Evolutionary conservation across 148 eudicot genomes (phyloP).

Genomic region (Pharnaceum exiguum): DNA sequence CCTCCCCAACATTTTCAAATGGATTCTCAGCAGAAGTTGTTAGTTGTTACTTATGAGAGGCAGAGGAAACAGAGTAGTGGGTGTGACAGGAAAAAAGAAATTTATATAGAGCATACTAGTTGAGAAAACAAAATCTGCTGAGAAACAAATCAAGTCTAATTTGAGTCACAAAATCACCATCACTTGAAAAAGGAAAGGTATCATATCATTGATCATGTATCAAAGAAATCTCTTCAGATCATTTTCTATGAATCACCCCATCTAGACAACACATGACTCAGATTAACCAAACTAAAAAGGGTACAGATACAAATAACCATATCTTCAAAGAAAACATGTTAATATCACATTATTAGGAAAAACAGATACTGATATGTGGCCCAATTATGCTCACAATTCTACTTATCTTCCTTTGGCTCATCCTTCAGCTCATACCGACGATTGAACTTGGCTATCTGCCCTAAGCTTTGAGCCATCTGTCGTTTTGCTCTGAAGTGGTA

Average conservation of each 20-base stretch:
- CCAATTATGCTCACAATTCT: neutral
- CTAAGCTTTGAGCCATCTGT: slow-evolving; percentile 74
- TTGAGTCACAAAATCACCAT: too few species aligned
- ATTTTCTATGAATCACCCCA: too few species aligned
- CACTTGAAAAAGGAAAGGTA: neutral
- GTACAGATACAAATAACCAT: too few species aligned
- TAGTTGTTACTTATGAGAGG: too few species aligned
- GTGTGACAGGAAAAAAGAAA: neutral
- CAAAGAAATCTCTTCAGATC: too few species aligned
- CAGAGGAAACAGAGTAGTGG: neutral
- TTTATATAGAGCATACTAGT: slow-evolving; percentile 7
- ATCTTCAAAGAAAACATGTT: too few species aligned
- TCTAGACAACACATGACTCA: too few species aligned
- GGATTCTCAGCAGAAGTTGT: too few species aligned
- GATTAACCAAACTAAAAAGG: too few species aligned
- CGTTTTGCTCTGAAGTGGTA: slow-evolving; percentile 73
- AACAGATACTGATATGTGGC: neutral
- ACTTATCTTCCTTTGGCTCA: slow-evolving; percentile 46
- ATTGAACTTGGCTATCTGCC: slow-evolving; percentile 77
- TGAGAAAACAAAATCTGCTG: neutral
- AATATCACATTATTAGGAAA: slow-evolving; percentile 3
- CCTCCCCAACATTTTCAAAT: too few species aligned
- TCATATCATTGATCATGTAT: too few species aligned
- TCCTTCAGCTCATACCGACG: slow-evolving; percentile 53
- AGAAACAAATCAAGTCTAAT: too few species aligned